Conservation (phyloP, 169 alveolate species). For the Ichthyophthirius multifiliis region DNA sequence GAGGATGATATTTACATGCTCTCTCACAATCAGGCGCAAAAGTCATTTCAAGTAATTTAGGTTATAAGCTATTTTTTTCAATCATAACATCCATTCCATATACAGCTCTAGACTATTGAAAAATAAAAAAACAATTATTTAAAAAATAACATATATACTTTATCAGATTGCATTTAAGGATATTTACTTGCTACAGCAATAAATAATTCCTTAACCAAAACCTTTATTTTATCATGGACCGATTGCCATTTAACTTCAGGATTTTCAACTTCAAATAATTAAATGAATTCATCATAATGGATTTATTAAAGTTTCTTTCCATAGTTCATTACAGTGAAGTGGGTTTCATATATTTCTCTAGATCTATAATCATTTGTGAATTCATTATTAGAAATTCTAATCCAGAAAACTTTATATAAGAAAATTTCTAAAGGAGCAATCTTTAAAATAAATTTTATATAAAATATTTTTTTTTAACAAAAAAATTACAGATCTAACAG, state of each 20-base stretch:
- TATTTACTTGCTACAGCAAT: slow-evolving; percentile 47
- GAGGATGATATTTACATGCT: slow-evolving; percentile 73
- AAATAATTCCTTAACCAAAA: slow-evolving; percentile 65
- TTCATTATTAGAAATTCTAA: slow-evolving; percentile 70
- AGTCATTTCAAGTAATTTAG: slow-evolving; percentile 78
- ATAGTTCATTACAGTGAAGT: slow-evolving; percentile 87
- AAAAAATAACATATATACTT: slow-evolving; percentile 2
- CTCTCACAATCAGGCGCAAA: slow-evolving; percentile 84
- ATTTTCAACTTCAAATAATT: slow-evolving; percentile 59
- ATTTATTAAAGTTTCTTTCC: slow-evolving; percentile 59
- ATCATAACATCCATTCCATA: slow-evolving; percentile 85
- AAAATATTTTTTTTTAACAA: too few species aligned
- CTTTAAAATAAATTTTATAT: neutral
- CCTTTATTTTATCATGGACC: slow-evolving; percentile 53
- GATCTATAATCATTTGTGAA: slow-evolving; percentile 56
- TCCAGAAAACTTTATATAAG: slow-evolving; percentile 75
- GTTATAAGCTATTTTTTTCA: slow-evolving; percentile 53
- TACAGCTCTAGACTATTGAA: slow-evolving; percentile 50
- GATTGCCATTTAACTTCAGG: slow-evolving; percentile 54
- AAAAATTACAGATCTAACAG: slow-evolving; percentile 56
- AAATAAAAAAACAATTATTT: neutral
- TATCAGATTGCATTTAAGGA: slow-evolving; percentile 61
- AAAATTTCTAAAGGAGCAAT: slow-evolving; percentile 72
- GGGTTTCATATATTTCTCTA: slow-evolving; percentile 77
- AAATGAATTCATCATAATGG: slow-evolving; percentile 63